phyloP scores from a whole-genome alignment of 2,329 filamentous ascomycete genomes.

The Trichoderma sp. region DNA sequence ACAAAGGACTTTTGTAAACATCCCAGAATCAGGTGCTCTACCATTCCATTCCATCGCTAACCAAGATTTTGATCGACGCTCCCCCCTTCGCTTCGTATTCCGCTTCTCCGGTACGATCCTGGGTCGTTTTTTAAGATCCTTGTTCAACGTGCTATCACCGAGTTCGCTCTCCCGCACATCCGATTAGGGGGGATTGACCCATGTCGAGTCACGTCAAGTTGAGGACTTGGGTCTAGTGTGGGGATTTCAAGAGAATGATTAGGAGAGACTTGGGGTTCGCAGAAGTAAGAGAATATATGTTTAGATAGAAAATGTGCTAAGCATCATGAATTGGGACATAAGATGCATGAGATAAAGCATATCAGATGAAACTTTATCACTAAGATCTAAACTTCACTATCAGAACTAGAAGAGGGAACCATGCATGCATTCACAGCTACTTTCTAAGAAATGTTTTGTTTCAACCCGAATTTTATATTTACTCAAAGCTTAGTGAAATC shows the following conservation, averaged over 20 bases:
- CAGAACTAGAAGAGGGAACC: background rate
- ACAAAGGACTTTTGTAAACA: background rate
- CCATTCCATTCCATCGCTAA: background rate
- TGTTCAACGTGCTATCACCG: background rate
- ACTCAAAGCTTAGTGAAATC: background rate
- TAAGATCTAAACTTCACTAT: background rate
- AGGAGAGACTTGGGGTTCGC: background rate
- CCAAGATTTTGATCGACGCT: constrained; percentile 10
- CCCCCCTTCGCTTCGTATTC: constrained; percentile 3
- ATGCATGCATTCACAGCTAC: background rate
- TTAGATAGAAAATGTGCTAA: background rate
- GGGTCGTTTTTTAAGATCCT: background rate
- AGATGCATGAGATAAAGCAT: background rate
- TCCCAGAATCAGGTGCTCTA: background rate
- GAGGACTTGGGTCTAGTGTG: background rate
- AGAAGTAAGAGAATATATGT: background rate
- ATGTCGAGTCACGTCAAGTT: background rate
- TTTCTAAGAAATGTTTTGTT: background rate
- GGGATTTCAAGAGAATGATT: background rate
- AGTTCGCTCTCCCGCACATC: background rate
- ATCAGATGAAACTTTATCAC: background rate
- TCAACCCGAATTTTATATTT: background rate
- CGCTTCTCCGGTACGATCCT: background rate
- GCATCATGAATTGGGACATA: background rate
- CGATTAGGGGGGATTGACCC: background rate